Conservation (phyloP, 2,329 filamentous ascomycete species). For the Sclerotinia minor region DNA sequence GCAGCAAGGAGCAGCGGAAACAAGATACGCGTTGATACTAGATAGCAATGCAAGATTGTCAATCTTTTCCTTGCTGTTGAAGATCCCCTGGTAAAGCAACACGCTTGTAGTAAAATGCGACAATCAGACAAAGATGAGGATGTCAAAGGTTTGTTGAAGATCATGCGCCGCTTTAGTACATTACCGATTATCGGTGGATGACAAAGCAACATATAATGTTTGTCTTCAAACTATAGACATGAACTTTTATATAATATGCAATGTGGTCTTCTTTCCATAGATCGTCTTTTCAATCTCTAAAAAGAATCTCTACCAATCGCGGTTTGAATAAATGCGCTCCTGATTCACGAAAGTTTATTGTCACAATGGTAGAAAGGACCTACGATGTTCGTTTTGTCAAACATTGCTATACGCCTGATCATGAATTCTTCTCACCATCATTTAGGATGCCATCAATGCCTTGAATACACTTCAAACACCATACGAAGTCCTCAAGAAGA, state of each 20-base stretch:
- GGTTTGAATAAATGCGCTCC: neutral
- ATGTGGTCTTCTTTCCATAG: conserved; percentile 7
- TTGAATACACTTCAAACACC: conserved; percentile 93
- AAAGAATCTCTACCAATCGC: neutral
- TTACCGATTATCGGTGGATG: neutral
- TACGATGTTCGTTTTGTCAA: conserved; percentile 29
- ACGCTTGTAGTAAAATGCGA: neutral
- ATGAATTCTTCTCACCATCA: conserved; percentile 22
- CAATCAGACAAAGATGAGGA: neutral
- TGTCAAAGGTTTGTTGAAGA: neutral
- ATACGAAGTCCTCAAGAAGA: conserved; percentile 74
- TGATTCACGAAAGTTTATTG: conserved; percentile 3
- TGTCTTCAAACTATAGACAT: neutral
- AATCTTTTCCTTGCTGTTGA: neutral
- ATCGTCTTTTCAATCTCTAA: neutral
- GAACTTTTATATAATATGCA: neutral
- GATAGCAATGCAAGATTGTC: neutral
- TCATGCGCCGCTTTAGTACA: neutral
- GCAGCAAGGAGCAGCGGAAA: neutral
- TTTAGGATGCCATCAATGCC: conserved; percentile 77
- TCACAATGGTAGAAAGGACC: conserved; percentile 26
- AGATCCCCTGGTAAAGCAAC: neutral
- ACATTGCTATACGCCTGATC: neutral
- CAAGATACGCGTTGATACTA: neutral
- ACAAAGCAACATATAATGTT: conserved; percentile 13